These are phyloP conservation scores for Dimocarpus longan DNA, from an alignment of 345 rosid genomes.

Conservation along the genomic window DNA sequence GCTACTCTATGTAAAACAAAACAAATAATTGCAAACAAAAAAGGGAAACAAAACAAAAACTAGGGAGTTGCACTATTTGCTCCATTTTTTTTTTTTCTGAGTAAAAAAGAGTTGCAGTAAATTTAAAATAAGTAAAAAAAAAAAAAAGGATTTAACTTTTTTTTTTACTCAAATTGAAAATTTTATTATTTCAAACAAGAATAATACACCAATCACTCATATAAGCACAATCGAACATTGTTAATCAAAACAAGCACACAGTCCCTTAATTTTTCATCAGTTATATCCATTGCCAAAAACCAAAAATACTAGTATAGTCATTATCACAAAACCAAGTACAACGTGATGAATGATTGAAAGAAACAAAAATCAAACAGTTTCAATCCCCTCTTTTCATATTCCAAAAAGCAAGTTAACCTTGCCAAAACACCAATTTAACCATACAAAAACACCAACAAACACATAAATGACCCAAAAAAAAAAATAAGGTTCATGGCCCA, in stretches of 20 bases:
- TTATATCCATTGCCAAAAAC: neutral
- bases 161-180: neutral
- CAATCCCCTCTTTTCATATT: slow-evolving; percentile 16
- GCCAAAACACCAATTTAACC: neutral
- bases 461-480: neutral
- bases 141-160: too few species aligned
- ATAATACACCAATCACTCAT: neutral
- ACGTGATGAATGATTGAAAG: neutral
- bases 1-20: too few species aligned
- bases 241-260: neutral
- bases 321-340: neutral
- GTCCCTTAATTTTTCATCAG: neutral
- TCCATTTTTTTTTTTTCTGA: too few species aligned
- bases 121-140: too few species aligned
- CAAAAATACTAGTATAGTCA: neutral
- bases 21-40: too few species aligned
- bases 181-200: too few species aligned
- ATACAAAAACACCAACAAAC: neutral
- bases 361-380: slow-evolving; percentile 1
- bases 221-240: neutral
- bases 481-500: neutral
- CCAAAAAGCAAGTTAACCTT: neutral
- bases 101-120: too few species aligned
- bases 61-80: too few species aligned
- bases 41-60: too few species aligned